A percentile compares a stretch with the other conserved stretches of the same genome.
Conservation (phyloP, 805 yeast species). For the Yarrowia sp. region DNA sequence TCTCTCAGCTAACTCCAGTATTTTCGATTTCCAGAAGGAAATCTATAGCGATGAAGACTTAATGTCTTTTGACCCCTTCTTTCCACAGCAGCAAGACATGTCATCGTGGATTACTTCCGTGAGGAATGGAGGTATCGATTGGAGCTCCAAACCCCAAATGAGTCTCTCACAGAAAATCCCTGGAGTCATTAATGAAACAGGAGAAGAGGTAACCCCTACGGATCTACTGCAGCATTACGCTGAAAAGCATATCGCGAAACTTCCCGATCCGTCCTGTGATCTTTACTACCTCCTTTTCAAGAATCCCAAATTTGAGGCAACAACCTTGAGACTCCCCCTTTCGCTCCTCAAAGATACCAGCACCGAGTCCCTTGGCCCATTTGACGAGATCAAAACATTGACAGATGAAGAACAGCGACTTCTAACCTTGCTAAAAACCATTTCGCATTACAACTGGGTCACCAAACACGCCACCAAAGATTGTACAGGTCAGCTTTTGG, state of each 20-base stretch:
- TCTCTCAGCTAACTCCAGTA: background rate
- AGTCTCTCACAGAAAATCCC: background rate
- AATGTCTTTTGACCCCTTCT: background rate
- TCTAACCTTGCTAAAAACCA: background rate
- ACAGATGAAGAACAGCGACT: background rate
- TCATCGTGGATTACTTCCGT: background rate
- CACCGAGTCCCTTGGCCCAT: background rate
- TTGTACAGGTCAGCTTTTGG: background rate
- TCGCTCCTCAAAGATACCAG: background rate
- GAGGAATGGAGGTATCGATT: background rate
- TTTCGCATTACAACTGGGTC: background rate
- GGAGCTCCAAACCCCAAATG: background rate
- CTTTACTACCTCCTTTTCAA: background rate
- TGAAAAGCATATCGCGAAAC: background rate
- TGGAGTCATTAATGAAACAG: background rate
- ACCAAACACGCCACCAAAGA: background rate
- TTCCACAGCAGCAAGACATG: background rate
- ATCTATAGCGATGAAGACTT: background rate
- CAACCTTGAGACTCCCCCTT: background rate
- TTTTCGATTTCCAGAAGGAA: background rate
- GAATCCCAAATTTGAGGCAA: background rate
- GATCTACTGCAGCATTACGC: background rate
- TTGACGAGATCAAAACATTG: background rate
- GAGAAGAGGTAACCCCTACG: background rate
- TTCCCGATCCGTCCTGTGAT: background rate